Conservation (phyloP, 75 land plant genomes). For the Pinus tabuliformis region DNA sequence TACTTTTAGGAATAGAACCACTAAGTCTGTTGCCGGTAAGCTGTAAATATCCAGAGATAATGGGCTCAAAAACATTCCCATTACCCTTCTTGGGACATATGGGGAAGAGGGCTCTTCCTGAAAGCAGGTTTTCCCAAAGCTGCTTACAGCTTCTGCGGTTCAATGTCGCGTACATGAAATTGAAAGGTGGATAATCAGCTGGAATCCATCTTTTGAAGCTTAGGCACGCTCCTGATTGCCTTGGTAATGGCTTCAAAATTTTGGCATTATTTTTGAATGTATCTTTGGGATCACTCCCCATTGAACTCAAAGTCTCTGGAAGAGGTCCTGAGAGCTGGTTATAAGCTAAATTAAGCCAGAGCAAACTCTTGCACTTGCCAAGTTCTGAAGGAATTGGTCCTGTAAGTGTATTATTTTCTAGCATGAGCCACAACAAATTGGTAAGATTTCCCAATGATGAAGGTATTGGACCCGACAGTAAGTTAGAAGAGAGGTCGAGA, state of each 20-base stretch:
- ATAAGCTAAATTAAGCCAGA: slow-evolving; percentile 62
- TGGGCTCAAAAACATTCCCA: slow-evolving; percentile 10
- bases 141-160: slow-evolving; percentile 43
- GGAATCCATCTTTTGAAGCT: slow-evolving; percentile 77
- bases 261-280: slow-evolving; percentile 31
- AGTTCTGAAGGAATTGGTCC: slow-evolving; percentile 70
- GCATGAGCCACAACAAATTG: slow-evolving; percentile 61
- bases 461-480: slow-evolving; percentile 54
- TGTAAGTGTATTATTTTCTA: slow-evolving; percentile 44
- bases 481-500: slow-evolving; percentile 74
- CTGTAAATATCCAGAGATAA: slow-evolving; percentile 59
- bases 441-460: slow-evolving; percentile 39
- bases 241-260: neutral
- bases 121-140: slow-evolving; percentile 53
- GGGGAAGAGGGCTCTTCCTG: slow-evolving; percentile 37
- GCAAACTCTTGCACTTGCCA: slow-evolving; percentile 58
- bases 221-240: slow-evolving; percentile 64
- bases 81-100: slow-evolving; percentile 22
- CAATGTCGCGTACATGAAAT: slow-evolving; percentile 42
- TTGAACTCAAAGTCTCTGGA: slow-evolving; percentile 41
- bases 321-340: slow-evolving; percentile 45
- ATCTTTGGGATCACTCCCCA: slow-evolving; percentile 39
- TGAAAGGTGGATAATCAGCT: slow-evolving; percentile 65
- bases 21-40: slow-evolving; percentile 48
- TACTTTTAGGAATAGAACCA: slow-evolving; percentile 38